Evolutionary conservation across 192 early-diverging fungal species (phyloP), one percentile per base, ranked within the genome.

Genomic region (Backusella parvicylindrica): DNA sequence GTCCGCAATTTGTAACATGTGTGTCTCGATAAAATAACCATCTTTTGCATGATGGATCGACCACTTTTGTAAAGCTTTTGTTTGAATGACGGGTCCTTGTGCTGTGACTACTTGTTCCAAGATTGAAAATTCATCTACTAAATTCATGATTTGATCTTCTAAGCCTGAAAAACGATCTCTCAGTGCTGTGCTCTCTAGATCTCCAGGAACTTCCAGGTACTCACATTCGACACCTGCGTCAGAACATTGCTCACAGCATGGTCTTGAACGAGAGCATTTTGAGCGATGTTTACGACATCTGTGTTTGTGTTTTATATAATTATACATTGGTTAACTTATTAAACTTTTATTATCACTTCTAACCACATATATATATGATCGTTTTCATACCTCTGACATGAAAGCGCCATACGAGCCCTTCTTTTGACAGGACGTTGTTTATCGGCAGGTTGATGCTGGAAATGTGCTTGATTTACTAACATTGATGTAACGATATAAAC

Each of bases 121-220:
- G 7, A 68, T 37, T 9, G 68, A 60, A 28, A 81, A 81, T 33
- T 81, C 75, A 36, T 64, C 72, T 23, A 81, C 15, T 1, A 76
- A 32, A 60, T 67, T 56, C 21, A 77, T 68, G 9, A 81, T 81
- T 40, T 81, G 79, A 50, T 81, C 72, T 74, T 81, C 79, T 16
- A 81, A 18, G 2, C 79, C 79, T 37, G 79, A 71, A 71, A 81
- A 81, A 6, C 79, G 71, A 33, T 76, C 71, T 43, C 79, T 71
- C 36, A 81, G 40, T 16, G 79, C 79, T 9, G 79, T 81, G 35
- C 79, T 81, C 53, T 81, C 79, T 16, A 81, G 36, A 74, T 81
- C 79, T 15, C 79, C 79, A n/a, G 79, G 79, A 15, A 66, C 43
- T 23, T 81, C 75, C 3, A 81, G 33, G 13, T 81, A 81, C 21